Base-by-base conservation (phyloP, 768 basidiomycete genomes). In the Hericium rajendrae region DNA sequence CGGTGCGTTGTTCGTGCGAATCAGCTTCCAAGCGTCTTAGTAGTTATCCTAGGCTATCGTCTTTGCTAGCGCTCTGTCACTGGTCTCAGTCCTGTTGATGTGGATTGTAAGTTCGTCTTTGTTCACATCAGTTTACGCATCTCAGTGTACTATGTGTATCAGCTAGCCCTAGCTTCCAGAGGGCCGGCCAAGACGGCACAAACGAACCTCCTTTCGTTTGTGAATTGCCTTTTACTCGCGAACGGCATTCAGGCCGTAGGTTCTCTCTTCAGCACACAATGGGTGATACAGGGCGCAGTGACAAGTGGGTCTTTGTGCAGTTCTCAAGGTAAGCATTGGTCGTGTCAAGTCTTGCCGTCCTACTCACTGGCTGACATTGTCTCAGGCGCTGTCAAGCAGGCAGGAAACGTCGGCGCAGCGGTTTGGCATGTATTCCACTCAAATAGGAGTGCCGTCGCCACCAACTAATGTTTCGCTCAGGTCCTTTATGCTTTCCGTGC, bases 351-450 rank as follows among this genome's bases (percentile, higher is more conserved):
- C 41, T 43, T 18, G 12, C 41, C 41, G 41, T 32, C 32, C 15
- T 43, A 43, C 13, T 18, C 8, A n/a, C 18, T 41, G 40, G 11
- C 40, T 43, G 15, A n/a, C 40, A 51, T 12, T 10, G 39, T 48
- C 41, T 16, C 18, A 70, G 74, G 70, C 32, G 71, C 67, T 4
- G 57, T 73, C 40, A 76, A 76, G 60, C 72, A 76, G 40, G 67
- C 71, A 4, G 77, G 77, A 9, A 76, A 78, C 51, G 64, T 78
- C 37, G 75, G 72, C 1, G 71, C 71, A 1, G 74, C 77, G 2
- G 57, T 76, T 3, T 78, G 77, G 77, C 72, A 48, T 10, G 64
- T 32, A 13, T 16, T 28, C n/a, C n/a, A 2, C 5, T 11, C n/a
- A 22, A 9, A 10, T 38, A 28, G 15, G 24, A 1, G 15, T 68